Conservation (phyloP, 176 grass and related monocot species). For the Carex parvula region DNA sequence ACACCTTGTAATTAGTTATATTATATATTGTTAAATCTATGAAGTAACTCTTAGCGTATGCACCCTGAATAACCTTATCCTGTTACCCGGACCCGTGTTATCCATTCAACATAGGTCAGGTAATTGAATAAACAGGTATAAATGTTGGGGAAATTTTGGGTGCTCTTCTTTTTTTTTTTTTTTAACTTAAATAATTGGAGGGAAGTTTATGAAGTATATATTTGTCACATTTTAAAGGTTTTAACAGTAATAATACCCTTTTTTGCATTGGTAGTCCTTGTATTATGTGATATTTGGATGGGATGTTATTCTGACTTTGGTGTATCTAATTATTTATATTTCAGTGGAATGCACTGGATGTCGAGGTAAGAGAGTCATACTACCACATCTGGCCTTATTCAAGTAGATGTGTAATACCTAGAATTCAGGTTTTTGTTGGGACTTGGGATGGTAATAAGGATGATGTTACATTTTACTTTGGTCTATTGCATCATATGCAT, state of each 20-base stretch:
- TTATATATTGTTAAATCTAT: neutral
- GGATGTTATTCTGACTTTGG: neutral
- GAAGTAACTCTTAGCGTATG: neutral
- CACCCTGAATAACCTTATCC: too few relatives aligned
- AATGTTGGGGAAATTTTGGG: neutral
- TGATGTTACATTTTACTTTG: neutral
- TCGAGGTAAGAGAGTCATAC: neutral
- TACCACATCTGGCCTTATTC: neutral
- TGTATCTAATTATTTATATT: slow-evolving; percentile 13
- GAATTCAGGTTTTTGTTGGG: neutral
- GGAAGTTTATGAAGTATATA: neutral
- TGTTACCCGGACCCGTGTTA: neutral
- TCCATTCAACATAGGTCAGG: too few relatives aligned
- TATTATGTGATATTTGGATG: neutral
- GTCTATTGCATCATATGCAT: neutral
- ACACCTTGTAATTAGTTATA: neutral
- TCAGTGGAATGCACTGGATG: neutral
- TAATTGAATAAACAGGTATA: neutral
- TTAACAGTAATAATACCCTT: neutral
- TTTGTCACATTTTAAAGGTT: neutral
- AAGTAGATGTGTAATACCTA: neutral
- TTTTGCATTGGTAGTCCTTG: neutral
- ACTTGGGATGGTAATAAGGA: neutral
- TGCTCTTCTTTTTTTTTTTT: neutral
- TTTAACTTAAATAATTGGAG: neutral